Base-by-base conservation (phyloP, 2,329 filamentous ascomycete species). In the Fusarium setosum region DNA sequence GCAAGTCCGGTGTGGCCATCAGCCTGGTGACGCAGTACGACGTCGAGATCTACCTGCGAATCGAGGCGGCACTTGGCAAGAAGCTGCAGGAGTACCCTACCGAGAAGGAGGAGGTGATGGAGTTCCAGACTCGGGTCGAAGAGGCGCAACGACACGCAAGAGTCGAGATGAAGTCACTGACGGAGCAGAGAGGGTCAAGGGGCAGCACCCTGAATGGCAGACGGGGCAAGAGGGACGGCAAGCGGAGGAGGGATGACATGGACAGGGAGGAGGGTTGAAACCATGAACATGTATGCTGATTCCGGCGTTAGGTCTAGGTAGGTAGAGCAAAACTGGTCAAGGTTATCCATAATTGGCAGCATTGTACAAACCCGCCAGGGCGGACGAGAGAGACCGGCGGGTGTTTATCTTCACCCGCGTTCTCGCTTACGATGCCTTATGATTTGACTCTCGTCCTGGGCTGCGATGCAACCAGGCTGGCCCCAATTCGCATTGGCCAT, bases 21-120 rank as follows among this genome's bases (percentile, higher is more conserved):
- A 92, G 85, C 51, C 80, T 97, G 9, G 90, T 96, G 6, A 97
- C 92, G 1, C 94, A 97, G 77, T 97, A 96, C 69, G 94, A 97
- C 72, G 81, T 94, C 2, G 92, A 94, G 75, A 85, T 96, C 32
- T 96, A 88, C 79, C 80, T 90, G 72, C 84, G 93, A 18, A 97
- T 97, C 49, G 94, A 97, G 77, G 88, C 88, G 6, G 92, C 93
- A 0, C 81, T 97, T 12, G 92, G 92, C 12, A 92, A 91, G 80
- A 89, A 94, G 79, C 81, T 96, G 55, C 77, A 84, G 0, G 89
- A 92, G 74, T 92, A 92, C 71, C 81, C 86, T 8, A 83, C 88
- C 0, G 87, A 90, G 45, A 93, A 93, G 80, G 93, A 96, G 17
- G 93, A 97, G 74, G 92, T 94, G 1, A 92, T 96, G 88, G 85